Evolutionary conservation across 2,329 filamentous ascomycete species (phyloP), one percentile per base, ranked within the genome.

Genomic region (Aspergillus quadrilineatus): DNA sequence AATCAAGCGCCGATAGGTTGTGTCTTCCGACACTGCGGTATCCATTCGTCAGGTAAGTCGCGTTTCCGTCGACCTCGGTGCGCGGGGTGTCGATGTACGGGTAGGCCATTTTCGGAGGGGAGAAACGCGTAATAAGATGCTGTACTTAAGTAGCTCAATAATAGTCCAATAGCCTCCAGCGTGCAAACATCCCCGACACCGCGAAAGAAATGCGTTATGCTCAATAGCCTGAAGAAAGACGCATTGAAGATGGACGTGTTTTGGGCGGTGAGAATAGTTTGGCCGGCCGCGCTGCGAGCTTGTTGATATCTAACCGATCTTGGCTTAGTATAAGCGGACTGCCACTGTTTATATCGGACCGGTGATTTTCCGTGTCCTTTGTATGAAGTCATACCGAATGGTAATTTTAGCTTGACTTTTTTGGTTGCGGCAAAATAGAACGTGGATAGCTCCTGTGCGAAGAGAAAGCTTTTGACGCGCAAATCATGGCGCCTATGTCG

Each of bases 81-180:
- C 89, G 88, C 68, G 93, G 93, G 66, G 92, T 95, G 76, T 94
- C 89, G 75, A 96, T 82, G 69, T 86, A 87, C 41, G 84, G 82
- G 62, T 83, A 82, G 57, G 82, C 83, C 87, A 90, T 90, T 65
- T 67, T 78, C 73, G 57, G 17, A 17, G 53, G 62, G 64, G 39
- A 61, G 58, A 41, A 30, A 57, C 61, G 46, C 58, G 63, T 42
- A n/a, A 45, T 32, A 56, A 37, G 42, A 34, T 32, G 28, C 32
- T 57, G 60, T 17, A 50, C 48, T 55, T 45, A 59, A 14, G 51
- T 14, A 14, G 8, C 43, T 15, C 12, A 39, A 30, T 10, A 30
- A 26, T 47, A 28, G n/a, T 45, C 28, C 49, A 37, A 45, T 22
- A 57, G 55, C 61, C 59, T 63, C 66, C 59, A 69, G 61, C 56